Conservation (phyloP, 2,329 filamentous ascomycete genomes). For the Macrophomina phaseolina region DNA sequence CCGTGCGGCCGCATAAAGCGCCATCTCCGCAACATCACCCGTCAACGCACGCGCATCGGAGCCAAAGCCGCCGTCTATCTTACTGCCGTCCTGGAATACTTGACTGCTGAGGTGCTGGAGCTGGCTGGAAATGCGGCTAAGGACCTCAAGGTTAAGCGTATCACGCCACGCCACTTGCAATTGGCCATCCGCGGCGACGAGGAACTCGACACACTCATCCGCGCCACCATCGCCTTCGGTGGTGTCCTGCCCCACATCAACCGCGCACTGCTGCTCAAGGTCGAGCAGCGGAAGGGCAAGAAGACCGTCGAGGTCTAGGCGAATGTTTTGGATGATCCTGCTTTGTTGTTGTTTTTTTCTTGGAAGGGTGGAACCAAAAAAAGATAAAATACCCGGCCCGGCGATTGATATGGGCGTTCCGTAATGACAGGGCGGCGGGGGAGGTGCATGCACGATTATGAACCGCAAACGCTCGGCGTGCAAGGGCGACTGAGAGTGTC, state of each 20-base stretch:
- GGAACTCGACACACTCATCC: slow-evolving; percentile 95
- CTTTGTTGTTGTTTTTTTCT: slow-evolving; percentile 13
- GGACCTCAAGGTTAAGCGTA: slow-evolving; percentile 99
- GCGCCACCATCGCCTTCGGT: slow-evolving; percentile 96
- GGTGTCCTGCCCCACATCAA: slow-evolving; percentile 99
- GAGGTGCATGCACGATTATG: slow-evolving; percentile 23
- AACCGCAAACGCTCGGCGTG: slow-evolving; percentile 15
- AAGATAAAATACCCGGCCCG: slow-evolving; percentile 25
- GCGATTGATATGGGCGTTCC: slow-evolving; percentile 25
- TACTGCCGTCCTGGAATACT: slow-evolving; percentile 95
- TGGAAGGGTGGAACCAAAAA: slow-evolving; percentile 24
- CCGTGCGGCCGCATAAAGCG: slow-evolving; percentile 99
- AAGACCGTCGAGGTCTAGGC: slow-evolving; percentile 50
- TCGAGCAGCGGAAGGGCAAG: slow-evolving; percentile 95
- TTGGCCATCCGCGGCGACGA: slow-evolving; percentile 98
- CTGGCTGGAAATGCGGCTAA: slow-evolving; percentile 98
- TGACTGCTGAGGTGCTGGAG: slow-evolving; percentile 97
- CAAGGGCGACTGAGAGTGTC: slow-evolving; percentile 16
- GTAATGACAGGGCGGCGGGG: slow-evolving; percentile 18
- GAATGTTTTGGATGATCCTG: slow-evolving; percentile 9
- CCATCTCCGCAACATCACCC: slow-evolving; percentile 98
- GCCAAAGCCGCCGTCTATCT: slow-evolving; percentile 99
- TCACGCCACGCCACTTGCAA: slow-evolving; percentile 96
- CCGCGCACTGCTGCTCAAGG: slow-evolving; percentile 91
- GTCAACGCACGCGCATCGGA: slow-evolving; percentile 99